These are phyloP conservation scores for Hypoxylon subgilvum DNA, from an alignment of 495 filamentous ascomycete species.

Conservation along the genomic window DNA sequence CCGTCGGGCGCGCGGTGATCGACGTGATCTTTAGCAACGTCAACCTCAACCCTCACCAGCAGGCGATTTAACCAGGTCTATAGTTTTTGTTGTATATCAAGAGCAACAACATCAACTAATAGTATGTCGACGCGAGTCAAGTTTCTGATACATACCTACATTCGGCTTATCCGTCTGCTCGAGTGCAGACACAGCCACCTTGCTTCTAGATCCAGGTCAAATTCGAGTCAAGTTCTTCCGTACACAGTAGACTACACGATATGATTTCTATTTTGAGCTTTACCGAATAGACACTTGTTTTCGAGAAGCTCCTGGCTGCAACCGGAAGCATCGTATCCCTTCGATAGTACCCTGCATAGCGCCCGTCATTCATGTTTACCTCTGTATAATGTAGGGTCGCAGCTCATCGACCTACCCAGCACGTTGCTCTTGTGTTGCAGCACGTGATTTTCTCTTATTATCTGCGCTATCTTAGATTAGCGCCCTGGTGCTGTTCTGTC, in stretches of 20 bases:
- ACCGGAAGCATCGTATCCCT: constrained; percentile 30
- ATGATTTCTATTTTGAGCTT: constrained; percentile 4
- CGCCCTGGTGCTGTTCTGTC: constrained; percentile 4
- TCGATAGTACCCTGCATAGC: constrained; percentile 15
- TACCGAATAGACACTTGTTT: constrained; percentile 1
- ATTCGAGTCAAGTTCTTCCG: constrained; percentile 3
- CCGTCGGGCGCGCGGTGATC: background rate
- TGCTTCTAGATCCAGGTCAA: background rate
- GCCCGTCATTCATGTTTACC: background rate
- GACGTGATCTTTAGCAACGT: background rate
- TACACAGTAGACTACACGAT: constrained; percentile 6
- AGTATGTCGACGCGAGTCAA: background rate
- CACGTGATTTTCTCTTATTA: constrained; percentile 13
- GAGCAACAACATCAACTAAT: too few relatives aligned
- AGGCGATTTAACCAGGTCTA: background rate
- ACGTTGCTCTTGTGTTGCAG: background rate
- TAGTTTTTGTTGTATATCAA: background rate
- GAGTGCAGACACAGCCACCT: constrained; percentile 24
- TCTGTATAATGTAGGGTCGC: background rate
- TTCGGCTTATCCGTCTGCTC: background rate
- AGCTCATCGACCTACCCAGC: constrained; percentile 3
- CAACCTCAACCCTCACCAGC: background rate
- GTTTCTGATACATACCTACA: constrained; percentile 12
- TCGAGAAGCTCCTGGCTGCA: constrained; percentile 27
- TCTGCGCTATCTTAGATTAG: background rate